These are phyloP conservation scores for Withania somnifera DNA, from an alignment of 305 asterid genomes.

Conservation along the genomic window DNA sequence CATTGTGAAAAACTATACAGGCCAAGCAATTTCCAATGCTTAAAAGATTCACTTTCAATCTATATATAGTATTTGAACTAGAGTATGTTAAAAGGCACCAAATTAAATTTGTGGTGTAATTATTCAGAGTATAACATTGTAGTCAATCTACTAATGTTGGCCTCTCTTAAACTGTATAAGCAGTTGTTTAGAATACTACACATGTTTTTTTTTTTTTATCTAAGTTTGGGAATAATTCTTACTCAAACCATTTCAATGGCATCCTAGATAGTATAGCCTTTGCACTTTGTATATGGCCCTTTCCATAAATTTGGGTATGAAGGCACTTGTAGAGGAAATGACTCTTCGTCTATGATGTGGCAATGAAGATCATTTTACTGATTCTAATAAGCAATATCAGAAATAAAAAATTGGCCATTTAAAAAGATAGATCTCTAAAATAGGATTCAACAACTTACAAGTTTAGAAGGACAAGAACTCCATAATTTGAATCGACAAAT, in stretches of 20 bases:
- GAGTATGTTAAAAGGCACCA: no score
- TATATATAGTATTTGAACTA: no score
- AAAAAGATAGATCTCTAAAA: slow-evolving; percentile 4
- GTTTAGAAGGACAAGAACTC: slow-evolving; percentile 94
- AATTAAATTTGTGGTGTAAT: no score
- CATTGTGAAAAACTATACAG: no score
- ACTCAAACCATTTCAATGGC: slow-evolving; percentile 80
- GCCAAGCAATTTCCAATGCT: no score
- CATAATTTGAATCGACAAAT: slow-evolving; percentile 68
- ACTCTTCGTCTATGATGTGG: slow-evolving; percentile 95
- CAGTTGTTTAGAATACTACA: background rate
- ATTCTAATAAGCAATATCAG: slow-evolving; percentile 32
- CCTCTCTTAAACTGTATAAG: background rate
- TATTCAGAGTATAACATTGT: no score
- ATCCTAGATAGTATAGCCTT: slow-evolving; percentile 75
- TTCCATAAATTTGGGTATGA: slow-evolving; percentile 80
- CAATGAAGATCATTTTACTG: slow-evolving; percentile 92
- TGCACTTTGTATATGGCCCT: slow-evolving; percentile 85
- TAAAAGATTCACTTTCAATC: no score
- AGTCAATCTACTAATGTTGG: background rate
- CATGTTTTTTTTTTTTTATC: background rate
- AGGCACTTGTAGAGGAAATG: slow-evolving; percentile 95
- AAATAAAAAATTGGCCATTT: background rate
- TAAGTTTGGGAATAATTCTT: slow-evolving; percentile 4
- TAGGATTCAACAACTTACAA: slow-evolving; percentile 49